Conservation (phyloP, 805 yeast species). For the Candida sakaeoensis region DNA sequence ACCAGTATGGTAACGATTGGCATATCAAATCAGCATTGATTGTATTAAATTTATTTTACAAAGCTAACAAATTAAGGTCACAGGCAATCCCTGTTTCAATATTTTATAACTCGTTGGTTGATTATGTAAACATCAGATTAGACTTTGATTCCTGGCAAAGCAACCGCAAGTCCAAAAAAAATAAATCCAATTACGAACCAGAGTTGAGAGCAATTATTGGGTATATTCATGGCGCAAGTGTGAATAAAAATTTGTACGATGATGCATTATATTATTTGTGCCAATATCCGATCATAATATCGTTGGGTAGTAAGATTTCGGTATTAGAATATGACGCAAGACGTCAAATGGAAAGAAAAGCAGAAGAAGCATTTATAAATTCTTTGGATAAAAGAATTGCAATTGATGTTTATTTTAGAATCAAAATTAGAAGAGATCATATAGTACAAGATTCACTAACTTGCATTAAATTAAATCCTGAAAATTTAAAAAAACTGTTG, state of each 20-base stretch:
- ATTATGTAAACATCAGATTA: constrained; percentile 66
- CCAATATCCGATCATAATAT: constrained; percentile 76
- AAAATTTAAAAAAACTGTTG: constrained; percentile 68
- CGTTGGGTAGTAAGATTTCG: constrained; percentile 77
- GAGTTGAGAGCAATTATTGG: constrained; percentile 43
- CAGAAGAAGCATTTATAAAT: constrained; percentile 82
- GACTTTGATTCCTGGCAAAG: constrained; percentile 87
- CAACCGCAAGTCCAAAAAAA: constrained; percentile 19
- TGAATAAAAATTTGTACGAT: constrained; percentile 18
- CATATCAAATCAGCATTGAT: constrained; percentile 66
- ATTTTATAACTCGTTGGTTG: constrained; percentile 80
- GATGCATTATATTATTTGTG: constrained; percentile 58
- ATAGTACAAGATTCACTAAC: constrained; percentile 74
- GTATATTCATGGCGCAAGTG: constrained; percentile 43
- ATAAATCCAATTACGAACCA: constrained; percentile 14
- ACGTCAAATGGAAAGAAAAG: constrained; percentile 77
- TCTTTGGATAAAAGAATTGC: constrained; percentile 62
- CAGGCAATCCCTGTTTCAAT: constrained; percentile 29
- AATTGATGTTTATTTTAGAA: constrained; percentile 63
- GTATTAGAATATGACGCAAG: constrained; percentile 80
- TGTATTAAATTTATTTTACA: constrained; percentile 51
- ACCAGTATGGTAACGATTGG: constrained; percentile 79
- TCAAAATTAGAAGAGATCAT: constrained; percentile 63
- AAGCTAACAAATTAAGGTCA: constrained; percentile 44
- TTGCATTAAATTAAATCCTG: constrained; percentile 50